phyloP scores from a whole-genome alignment of 805 yeast species.

The Cyberlindnera mrakii region DNA sequence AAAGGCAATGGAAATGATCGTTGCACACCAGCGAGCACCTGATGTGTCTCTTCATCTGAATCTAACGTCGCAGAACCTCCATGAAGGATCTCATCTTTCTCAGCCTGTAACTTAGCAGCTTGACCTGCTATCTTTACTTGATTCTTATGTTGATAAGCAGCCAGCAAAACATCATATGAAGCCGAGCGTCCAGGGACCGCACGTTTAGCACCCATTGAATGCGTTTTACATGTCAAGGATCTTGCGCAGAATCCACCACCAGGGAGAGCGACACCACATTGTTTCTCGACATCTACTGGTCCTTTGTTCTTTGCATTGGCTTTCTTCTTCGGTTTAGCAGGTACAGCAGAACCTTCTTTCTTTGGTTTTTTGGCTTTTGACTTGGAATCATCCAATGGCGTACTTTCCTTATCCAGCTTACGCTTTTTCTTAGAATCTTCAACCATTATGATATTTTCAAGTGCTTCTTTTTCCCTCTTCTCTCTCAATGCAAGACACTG shows the following conservation, averaged over 20 bases:
- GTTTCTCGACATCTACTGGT: slow-evolving; percentile 86
- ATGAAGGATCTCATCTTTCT: slow-evolving; percentile 58
- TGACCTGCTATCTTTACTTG: slow-evolving; percentile 85
- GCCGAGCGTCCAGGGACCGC: slow-evolving; percentile 92
- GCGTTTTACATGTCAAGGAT: slow-evolving; percentile 93
- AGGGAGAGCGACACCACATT: slow-evolving; percentile 93
- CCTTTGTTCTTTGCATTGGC: slow-evolving; percentile 58
- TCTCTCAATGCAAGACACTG: slow-evolving; percentile 31
- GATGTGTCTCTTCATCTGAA: slow-evolving; percentile 90
- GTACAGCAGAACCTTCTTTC: slow-evolving; percentile 12
- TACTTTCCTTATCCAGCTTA: slow-evolving; percentile 15
- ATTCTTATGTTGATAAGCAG: slow-evolving; percentile 86
- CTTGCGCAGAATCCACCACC: slow-evolving; percentile 96
- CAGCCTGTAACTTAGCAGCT: slow-evolving; percentile 73
- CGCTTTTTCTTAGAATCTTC: slow-evolving; percentile 10
- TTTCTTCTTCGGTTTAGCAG: slow-evolving; percentile 32
- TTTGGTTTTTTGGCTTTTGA: slow-evolving; percentile 15
- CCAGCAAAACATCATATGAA: slow-evolving; percentile 81
- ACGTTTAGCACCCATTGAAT: slow-evolving; percentile 97
- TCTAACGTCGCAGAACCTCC: slow-evolving; percentile 34
- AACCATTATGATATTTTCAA: background rate
- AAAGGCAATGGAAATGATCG: slow-evolving; percentile 78
- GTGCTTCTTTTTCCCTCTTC: slow-evolving; percentile 14
- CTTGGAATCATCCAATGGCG: slow-evolving; percentile 10
- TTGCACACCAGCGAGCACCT: slow-evolving; percentile 83